Base-by-base conservation (phyloP, 2,329 filamentous ascomycete species). In the Paecilomyces dactylethromorphus region DNA sequence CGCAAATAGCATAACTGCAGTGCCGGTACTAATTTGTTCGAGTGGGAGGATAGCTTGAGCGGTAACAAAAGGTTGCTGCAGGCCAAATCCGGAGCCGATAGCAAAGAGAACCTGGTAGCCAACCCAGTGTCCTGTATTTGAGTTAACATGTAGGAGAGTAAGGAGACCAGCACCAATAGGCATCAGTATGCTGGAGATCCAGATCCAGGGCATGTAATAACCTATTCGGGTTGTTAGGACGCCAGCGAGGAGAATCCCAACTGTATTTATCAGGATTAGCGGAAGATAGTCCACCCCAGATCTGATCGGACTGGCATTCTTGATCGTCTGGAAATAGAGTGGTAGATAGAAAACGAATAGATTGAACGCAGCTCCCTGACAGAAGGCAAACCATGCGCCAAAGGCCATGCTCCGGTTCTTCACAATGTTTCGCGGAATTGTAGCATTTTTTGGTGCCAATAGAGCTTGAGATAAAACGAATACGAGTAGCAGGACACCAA, bases 21-120 rank as follows among this genome's bases (percentile, higher is more conserved):
- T 65, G 12, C 66, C 65, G 2, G 66, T 65, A 7, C 65, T 64
- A 15, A 74, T 61, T 55, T 74, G 69, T 7, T 63, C 62, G 3
- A 68, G 60, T 8, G 60, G 61, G 51, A 69, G 68, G 1, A 66
- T 57, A 33, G 65, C 65, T 58, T 69, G 66, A 0, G 61, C 63
- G 5, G 65, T 63, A 49, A 61, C 58, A 18, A 60, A 56, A 18
- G 60, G 59, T 57, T 62, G 61, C 35, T 68, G 65, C 21, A 66
- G 54, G 24, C 60, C 32, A 10, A 35, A 35, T 11, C 32, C 32
- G 15, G 32, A 35, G 11, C 32, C 32, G 32, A 35, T 35, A 35
- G 32, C 32, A 11, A 35, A 35, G 32, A 35, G 32, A 3, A 35
- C 11, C 32, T 35, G 32, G 32, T 35, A 35, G 11, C 32, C 32